Conservation (phyloP, 495 filamentous ascomycete species). For the Penicillium soppii region DNA sequence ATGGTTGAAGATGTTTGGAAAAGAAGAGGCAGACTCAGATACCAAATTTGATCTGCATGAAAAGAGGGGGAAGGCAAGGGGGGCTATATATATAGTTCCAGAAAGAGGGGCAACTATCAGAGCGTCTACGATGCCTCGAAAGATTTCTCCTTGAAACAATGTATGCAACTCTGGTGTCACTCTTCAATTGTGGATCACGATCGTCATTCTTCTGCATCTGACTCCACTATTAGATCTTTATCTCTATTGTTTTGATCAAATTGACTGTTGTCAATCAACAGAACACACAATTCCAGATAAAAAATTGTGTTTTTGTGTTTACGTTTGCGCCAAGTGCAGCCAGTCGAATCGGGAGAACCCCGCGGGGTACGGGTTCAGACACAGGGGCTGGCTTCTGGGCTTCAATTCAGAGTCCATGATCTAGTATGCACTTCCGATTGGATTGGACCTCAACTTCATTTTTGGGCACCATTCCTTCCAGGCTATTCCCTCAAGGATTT, state of each 20-base stretch:
- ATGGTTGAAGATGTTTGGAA: conserved; percentile 10
- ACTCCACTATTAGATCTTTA: conserved; percentile 1
- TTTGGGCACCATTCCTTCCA: background rate
- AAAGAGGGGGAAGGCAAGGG: conserved; percentile 4
- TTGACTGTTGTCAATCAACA: background rate
- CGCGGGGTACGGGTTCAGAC: background rate
- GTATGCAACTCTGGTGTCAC: background rate
- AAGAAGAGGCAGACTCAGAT: background rate
- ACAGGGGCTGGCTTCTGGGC: background rate
- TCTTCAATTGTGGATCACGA: conserved; percentile 3
- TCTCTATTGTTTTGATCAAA: background rate
- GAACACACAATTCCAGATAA: background rate
- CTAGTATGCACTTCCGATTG: background rate
- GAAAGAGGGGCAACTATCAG: conserved; percentile 3
- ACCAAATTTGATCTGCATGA: background rate
- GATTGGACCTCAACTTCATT: too few relatives aligned
- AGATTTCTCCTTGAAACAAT: background rate
- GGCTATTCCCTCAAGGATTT: background rate
- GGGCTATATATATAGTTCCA: background rate
- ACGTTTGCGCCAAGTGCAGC: conserved; percentile 1
- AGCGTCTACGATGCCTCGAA: background rate
- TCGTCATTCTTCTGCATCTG: conserved; percentile 1
- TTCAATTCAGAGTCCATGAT: background rate
- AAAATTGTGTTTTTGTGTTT: background rate
- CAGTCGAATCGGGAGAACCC: background rate